Conservation (phyloP, 805 yeast species). For the Ogataea nakhonphanomensis region DNA sequence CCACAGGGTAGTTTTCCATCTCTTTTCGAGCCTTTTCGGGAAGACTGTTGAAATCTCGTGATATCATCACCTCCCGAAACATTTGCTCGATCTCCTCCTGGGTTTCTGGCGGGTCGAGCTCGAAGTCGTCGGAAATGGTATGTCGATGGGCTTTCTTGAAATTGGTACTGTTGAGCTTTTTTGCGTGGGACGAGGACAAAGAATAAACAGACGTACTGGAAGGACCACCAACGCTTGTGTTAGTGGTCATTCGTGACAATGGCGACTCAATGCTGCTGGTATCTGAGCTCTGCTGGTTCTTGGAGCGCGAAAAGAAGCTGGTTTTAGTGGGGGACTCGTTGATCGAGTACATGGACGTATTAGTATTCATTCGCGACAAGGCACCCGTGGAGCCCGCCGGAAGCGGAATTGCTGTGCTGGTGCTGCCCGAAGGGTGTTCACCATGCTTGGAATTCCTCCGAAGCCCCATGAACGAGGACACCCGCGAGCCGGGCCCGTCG, state of each 20-base stretch:
- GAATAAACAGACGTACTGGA: constrained; percentile 24
- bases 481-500: constrained; percentile 18
- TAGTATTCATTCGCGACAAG: constrained; percentile 20
- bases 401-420: not conserved
- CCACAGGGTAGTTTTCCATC: constrained; percentile 68
- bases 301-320: constrained; percentile 20
- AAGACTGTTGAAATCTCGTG: constrained; percentile 65
- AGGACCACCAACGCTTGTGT: constrained; percentile 17
- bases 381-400: constrained; percentile 2
- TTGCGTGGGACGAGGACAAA: constrained; percentile 28
- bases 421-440: constrained; percentile 13
- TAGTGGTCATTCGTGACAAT: constrained; percentile 28
- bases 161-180: constrained; percentile 24
- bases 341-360: constrained; percentile 13
- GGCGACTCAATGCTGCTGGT: constrained; percentile 25
- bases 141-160: constrained; percentile 34
- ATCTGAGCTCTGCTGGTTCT: constrained; percentile 13
- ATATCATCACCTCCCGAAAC: constrained; percentile 78
- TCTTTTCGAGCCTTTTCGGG: constrained; percentile 71
- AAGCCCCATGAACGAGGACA: constrained; percentile 25
- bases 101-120: constrained; percentile 65
- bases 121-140: constrained; percentile 38
- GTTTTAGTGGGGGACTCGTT: constrained; percentile 25
- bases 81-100: constrained; percentile 64
- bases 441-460: constrained; percentile 16